Conservation (phyloP, 2,329 filamentous ascomycete genomes). For the Fusarium nematophilum region DNA sequence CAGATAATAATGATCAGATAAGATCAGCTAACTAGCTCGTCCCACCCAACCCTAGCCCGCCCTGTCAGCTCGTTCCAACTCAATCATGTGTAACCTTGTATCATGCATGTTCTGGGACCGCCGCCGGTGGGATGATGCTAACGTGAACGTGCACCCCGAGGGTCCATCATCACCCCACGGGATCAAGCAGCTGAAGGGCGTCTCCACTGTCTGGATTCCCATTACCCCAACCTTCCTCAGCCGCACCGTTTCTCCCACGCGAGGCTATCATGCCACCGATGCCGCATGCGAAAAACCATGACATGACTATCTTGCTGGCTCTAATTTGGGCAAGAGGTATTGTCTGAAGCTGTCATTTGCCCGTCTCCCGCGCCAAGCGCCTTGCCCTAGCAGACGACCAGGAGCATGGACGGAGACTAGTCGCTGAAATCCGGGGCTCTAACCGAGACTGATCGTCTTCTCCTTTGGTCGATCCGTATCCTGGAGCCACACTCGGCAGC, state of each 20-base stretch:
- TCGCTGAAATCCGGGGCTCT: no score
- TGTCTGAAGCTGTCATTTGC: not conserved
- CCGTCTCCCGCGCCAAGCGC: no score
- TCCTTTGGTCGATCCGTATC: not conserved
- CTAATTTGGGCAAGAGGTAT: not conserved
- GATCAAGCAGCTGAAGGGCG: constrained; percentile 4
- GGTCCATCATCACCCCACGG: constrained; percentile 4
- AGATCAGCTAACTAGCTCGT: constrained; percentile 7
- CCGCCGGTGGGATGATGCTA: constrained; percentile 2
- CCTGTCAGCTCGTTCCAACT: not conserved
- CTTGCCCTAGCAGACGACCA: no score
- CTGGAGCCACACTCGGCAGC: not conserved
- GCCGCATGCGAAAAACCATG: not conserved
- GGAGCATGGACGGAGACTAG: no score
- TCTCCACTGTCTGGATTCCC: constrained; percentile 2
- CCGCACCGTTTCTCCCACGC: constrained; percentile 1
- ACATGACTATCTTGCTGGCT: not conserved
- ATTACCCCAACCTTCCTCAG: constrained; percentile 5
- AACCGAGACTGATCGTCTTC: no score
- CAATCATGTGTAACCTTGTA: constrained; percentile 1
- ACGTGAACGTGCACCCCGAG: constrained; percentile 2
- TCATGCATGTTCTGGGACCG: constrained; percentile 1
- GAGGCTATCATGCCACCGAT: constrained; percentile 1
- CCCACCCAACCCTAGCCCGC: not conserved
- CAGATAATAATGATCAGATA: constrained; percentile 10